Base-by-base conservation (phyloP, 2,329 filamentous ascomycete genomes). In the Lecanoromycetidae sp. region DNA sequence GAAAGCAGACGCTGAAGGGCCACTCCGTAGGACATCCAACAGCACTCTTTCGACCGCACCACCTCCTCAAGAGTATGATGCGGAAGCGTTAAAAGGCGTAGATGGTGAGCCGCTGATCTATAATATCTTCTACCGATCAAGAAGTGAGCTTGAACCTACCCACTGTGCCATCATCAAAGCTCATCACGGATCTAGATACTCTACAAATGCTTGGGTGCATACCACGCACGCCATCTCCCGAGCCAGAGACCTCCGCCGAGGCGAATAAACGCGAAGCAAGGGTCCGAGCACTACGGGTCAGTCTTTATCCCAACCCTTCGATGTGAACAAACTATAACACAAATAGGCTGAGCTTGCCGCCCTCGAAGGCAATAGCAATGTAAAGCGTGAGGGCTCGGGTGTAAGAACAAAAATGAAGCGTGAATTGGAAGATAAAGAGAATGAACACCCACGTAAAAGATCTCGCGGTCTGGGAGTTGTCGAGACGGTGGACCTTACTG, bases 121-220 rank as follows among this genome's bases (percentile, higher is more conserved):
- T 30, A 42, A 49, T 12, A 25, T 49, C 25, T n/a, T 49, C 5
- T 52, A 52, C 27, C 26, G 46, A 17, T 52, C 50, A 19, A 52
- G 23, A 32, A 20, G 50, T 52, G 23, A 34, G 46, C 13, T 15
- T 3, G 4, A 25, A 22, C 15, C 5, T 13, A 2, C 5, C 2
- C 5, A 2, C 17, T 6, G 12, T 2, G 6, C 19, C 13, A 8
- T 13, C 5, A 4, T 3, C 1, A 3, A 5, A 2, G 13, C 36
- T 37, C 4, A 43, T 5, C 4, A 15, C 12, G 1, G 4, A 8
- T 0, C 20, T 9, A 53, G 51, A 44, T 9, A 44, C 41, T 20
- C 39, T 53, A 13, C 51, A 53, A 32, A 49, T 42, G 29, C 29
- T 53, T 3, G 51, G 51, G 17, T 51, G 48, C 25, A 53, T 53